A percentile compares a stretch with the other conserved stretches of the same genome.
These are phyloP conservation scores for Coemansia sp. DNA, from an alignment of 371 early-diverging fungal genomes.

Conservation along the genomic window DNA sequence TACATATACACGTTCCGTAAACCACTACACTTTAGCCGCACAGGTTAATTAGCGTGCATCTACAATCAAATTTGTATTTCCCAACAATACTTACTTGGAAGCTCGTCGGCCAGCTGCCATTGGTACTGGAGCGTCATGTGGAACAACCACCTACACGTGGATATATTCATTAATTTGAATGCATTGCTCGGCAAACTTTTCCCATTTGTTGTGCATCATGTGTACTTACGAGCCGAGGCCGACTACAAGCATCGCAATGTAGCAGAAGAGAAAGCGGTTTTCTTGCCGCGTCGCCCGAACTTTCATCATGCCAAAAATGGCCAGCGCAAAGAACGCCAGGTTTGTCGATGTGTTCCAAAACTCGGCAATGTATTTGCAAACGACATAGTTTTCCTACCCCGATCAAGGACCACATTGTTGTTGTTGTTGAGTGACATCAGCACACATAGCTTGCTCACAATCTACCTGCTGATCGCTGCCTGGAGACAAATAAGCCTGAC, in stretches of 20 bases:
- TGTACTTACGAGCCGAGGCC: conserved; percentile 51
- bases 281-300: conserved; percentile 54
- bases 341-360: conserved; percentile 73
- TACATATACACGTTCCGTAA: conserved; percentile 56
- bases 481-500: too few species aligned
- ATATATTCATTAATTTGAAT: neutral
- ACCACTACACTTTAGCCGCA: conserved; percentile 42
- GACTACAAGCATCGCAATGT: conserved; percentile 40
- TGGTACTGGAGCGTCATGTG: conserved; percentile 76
- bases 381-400: conserved; percentile 54
- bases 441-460: conserved; percentile 46
- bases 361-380: conserved; percentile 63
- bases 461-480: too few species aligned
- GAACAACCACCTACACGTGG: conserved; percentile 52
- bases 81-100: conserved; percentile 49
- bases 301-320: conserved; percentile 56
- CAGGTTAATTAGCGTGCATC: neutral
- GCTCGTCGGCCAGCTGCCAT: conserved; percentile 75
- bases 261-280: conserved; percentile 55
- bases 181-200: neutral
- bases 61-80: neutral
- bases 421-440: conserved; percentile 61
- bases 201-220: neutral
- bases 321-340: conserved; percentile 49
- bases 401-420: conserved; percentile 64